Base-by-base conservation (phyloP, 106 monocot species). In the Xerophyta viscosa region DNA sequence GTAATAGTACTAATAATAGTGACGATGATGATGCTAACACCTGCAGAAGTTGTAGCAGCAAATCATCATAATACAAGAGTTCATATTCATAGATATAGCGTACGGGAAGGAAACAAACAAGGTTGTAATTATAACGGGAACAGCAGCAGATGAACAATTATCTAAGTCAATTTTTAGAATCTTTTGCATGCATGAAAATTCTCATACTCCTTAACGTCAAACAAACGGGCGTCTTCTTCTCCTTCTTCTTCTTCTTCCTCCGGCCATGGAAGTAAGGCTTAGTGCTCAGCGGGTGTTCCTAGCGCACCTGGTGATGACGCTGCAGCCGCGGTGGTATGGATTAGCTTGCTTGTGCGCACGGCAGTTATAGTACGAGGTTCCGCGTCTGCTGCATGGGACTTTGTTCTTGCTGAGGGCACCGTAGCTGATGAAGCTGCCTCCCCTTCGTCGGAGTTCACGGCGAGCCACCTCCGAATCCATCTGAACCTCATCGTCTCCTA, bases 321-420 rank as follows among this genome's bases (percentile, higher is more conserved):
- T 39, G 63, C 63, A 63, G 23, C 63, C 63, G 17, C 63, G 63
- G 37, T 31, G 50, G 37, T 63, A 63, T 8, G 63, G 63, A 24
- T 63, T 63, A n/a, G 27, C 63, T 0, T 20, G 29, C n/a, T 18
- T 26, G 2, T 9, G 2, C 15, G 9, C 0, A 13, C 25, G n/a
- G 63, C 63, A 51, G 37, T 51, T 39, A 37, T 63, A 63, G 48
- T 61, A 61, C 9, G 63, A 52, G 4, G 36, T 21, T 20, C 63
- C 63, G 3, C 63, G 49, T 31, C 23, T 22, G 24, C 23, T 41
- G 51, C 63, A 63, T 9, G 63, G 63, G 17, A 52, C 51, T 9
- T 39, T 20, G 17, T 63, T 31, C 51, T 19, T 37, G n/a, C 13
- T 52, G 23, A 63, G 50, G 8, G 37, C 50, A 29, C 27, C 48